phyloP scores from a whole-genome alignment of 805 yeast genomes.

The Jamesozyma spencerorum region DNA sequence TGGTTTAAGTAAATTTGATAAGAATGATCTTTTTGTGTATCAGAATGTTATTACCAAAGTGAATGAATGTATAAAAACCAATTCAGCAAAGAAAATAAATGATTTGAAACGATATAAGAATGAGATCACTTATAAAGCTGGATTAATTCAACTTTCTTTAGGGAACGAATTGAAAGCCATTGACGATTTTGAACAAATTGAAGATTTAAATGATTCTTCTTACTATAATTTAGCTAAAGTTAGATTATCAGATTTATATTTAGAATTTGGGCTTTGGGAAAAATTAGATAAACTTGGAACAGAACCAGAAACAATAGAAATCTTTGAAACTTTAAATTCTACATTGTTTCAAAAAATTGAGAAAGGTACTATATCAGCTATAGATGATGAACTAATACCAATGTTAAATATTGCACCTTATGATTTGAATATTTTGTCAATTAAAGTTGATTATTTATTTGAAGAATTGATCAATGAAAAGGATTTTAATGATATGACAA shows the following conservation, averaged over 20 bases:
- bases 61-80: neutral
- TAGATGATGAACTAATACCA: conserved; percentile 27
- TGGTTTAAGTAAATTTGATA: conserved; percentile 1
- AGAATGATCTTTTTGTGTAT: conserved; percentile 1
- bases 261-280: conserved; percentile 44
- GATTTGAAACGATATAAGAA: conserved; percentile 4
- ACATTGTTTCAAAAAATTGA: conserved; percentile 6
- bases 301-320: conserved; percentile 12
- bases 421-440: conserved; percentile 29
- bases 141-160: conserved; percentile 49
- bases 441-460: conserved; percentile 14
- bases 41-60: conserved; percentile 1
- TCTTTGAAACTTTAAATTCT: conserved; percentile 12
- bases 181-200: conserved; percentile 40
- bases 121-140: conserved; percentile 47
- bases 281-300: conserved; percentile 16
- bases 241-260: conserved; percentile 40
- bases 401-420: conserved; percentile 37
- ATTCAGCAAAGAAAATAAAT: neutral
- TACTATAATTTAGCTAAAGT: conserved; percentile 39
- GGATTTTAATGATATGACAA: conserved; percentile 19
- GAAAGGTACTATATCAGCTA: conserved; percentile 4
- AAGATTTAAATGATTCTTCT: conserved; percentile 12
- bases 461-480: conserved; percentile 14
- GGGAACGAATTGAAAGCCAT: conserved; percentile 47